Base-by-base conservation (phyloP, 1,284 basidiomycete species). In the Rhizoctonia solani region DNA sequence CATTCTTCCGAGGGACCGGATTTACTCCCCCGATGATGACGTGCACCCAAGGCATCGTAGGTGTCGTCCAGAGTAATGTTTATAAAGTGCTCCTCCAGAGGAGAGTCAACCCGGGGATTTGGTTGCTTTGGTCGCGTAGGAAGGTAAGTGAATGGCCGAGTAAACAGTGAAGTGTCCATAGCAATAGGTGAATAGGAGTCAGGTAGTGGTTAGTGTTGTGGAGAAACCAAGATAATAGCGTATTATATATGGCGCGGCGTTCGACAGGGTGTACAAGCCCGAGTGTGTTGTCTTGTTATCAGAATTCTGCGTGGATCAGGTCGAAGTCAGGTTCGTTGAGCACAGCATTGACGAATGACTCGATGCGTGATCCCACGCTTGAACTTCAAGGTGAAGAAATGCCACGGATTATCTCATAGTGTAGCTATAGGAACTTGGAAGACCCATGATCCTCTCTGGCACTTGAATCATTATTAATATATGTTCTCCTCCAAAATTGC, bases 61-160 rank as follows among this genome's bases (percentile, higher is more conserved):
- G 30, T 44, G 9, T 63, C 53, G 27, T 55, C 50, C 69, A 81
- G 78, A 71, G 80, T 81, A 47, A 83, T 77, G 67, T 82, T 81
- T 59, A 84, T 77, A 74, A 84, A 85, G 6, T 81, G 77, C 54
- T 84, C 82, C 66, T 80, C 79, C 41, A 76, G 69, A 30, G 44
- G 44, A n/a, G 56, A 32, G 3, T 27, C 23, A 25, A 49, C 47
- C 9, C 34, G 6, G 49, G 49, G 21, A 29, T 5, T 19, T 21
- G 4, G 27, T 30, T 42, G 59, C 54, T 6, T 34, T 16, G 59
- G 49, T 8, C 32, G 49, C n/a, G 59, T 27, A 37, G 59, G 47
- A 16, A 63, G 59, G 16, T 63, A 63, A 3, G 59, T 63, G 23
- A 63, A 63, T 14, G 59, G 59, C 4, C 47, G 59, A 53, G 47